Evolutionary conservation across 2,329 filamentous ascomycete genomes (phyloP).

Genomic region (Pseudocercospora fuligena): DNA sequence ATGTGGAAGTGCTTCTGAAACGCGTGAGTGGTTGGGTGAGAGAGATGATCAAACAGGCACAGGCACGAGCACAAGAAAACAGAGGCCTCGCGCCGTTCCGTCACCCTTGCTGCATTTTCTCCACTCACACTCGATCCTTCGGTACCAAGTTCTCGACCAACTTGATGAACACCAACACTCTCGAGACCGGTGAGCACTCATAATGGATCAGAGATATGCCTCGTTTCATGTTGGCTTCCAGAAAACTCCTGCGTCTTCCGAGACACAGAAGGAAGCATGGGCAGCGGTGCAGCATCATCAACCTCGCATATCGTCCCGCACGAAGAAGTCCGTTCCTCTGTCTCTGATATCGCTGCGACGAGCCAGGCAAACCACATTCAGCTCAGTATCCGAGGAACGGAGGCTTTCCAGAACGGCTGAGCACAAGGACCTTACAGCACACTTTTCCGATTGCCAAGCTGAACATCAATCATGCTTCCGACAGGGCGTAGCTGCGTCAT

Average conservation of each 20-base stretch:
- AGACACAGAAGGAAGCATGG: not conserved
- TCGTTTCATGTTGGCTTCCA: not conserved
- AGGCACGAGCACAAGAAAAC: not conserved
- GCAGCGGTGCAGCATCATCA: not conserved
- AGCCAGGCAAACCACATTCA: too few species aligned
- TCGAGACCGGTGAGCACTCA: not conserved
- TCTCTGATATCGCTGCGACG: not conserved
- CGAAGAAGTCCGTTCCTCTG: not conserved
- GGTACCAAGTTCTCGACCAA: not conserved
- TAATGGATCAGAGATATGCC: too few species aligned
- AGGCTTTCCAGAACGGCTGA: too few species aligned
- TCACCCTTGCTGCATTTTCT: not conserved
- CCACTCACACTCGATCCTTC: not conserved
- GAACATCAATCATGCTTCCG: too few species aligned
- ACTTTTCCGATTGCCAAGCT: too few species aligned
- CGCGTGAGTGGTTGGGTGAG: not conserved
- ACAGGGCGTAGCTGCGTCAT: too few species aligned
- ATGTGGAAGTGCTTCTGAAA: not conserved
- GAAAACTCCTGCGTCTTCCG: not conserved
- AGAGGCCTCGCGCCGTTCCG: constrained; percentile 3
- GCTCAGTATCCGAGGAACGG: too few species aligned
- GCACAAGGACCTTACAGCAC: too few species aligned
- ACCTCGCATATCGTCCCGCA: not conserved
- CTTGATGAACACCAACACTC: not conserved
- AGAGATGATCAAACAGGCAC: constrained; percentile 4